Percentiles rank a stretch among this genome's conserved stretches.
Conservation (phyloP, 2,329 filamentous ascomycete species). For the Lecanosticta acicola region DNA sequence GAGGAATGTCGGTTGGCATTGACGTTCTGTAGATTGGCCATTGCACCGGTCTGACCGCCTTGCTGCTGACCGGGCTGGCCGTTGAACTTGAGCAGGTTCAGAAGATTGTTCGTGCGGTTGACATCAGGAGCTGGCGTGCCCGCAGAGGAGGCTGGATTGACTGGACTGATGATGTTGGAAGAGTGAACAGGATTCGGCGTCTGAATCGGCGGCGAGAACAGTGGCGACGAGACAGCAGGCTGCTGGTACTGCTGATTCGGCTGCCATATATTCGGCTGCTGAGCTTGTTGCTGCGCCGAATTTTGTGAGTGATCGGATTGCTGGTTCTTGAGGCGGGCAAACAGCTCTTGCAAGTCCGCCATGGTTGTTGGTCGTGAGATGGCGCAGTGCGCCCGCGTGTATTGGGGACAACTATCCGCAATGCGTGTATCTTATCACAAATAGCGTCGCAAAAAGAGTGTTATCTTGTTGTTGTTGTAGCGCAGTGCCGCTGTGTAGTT, state of each 20-base stretch:
- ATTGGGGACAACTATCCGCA: constrained; percentile 1
- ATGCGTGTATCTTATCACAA: not conserved
- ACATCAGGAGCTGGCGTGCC: constrained; percentile 38
- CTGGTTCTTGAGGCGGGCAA: constrained; percentile 38
- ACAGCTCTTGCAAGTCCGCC: constrained; percentile 42
- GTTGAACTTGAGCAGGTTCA: constrained; percentile 62
- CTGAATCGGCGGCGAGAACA: constrained; percentile 51
- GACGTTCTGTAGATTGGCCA: constrained; percentile 35
- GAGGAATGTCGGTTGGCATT: constrained; percentile 16
- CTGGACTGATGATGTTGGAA: constrained; percentile 56
- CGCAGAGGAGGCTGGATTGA: constrained; percentile 37
- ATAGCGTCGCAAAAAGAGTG: too few species aligned
- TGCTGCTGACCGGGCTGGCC: constrained; percentile 36
- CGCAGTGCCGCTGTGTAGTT: not conserved
- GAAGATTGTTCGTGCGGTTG: constrained; percentile 44
- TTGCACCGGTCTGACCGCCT: constrained; percentile 28
- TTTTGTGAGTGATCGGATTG: constrained; percentile 8
- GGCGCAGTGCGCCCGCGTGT: constrained; percentile 11
- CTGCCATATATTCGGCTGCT: constrained; percentile 20
- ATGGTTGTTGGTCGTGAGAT: constrained; percentile 21
- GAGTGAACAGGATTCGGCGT: constrained; percentile 52
- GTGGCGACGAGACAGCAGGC: constrained; percentile 53
- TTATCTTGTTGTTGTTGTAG: not conserved
- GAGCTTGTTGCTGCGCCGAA: constrained; percentile 6
- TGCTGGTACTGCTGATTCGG: constrained; percentile 11